These are phyloP conservation scores for Sclerotinia nivalis DNA, from an alignment of 2,329 filamentous ascomycete species.

Conservation along the genomic window DNA sequence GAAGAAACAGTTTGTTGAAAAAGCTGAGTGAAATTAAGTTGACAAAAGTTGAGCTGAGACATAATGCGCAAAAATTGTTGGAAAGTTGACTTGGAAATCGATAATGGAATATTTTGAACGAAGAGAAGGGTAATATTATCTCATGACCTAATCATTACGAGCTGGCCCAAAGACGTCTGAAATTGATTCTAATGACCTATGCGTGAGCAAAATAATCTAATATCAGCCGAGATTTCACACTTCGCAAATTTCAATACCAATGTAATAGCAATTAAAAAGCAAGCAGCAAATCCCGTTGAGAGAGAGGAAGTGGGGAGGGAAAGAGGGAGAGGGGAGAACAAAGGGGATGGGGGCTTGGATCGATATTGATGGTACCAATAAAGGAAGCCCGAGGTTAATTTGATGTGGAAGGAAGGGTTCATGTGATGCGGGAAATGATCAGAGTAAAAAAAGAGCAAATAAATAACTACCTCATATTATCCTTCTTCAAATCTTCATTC, in stretches of 20 bases:
- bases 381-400: background rate
- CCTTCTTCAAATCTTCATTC: conserved; percentile 56
- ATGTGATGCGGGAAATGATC: background rate
- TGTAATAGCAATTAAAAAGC: conserved; percentile 21
- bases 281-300: conserved; percentile 20
- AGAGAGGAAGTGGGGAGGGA: background rate
- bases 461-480: conserved; percentile 49
- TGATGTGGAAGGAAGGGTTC: background rate
- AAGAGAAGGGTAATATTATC: background rate
- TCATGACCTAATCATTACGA: conserved; percentile 13
- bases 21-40: background rate
- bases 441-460: background rate
- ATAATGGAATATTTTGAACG: background rate
- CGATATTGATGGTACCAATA: background rate
- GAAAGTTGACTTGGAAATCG: background rate
- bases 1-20: background rate
- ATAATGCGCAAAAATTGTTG: conserved; percentile 1
- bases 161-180: conserved; percentile 23
- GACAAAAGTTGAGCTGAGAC: conserved; percentile 7
- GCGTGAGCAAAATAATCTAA: conserved; percentile 22
- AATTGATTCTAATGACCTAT: conserved; percentile 26
- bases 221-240: conserved; percentile 21
- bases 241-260: conserved; percentile 19
- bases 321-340: too few species aligned
- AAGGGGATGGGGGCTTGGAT: too few species aligned